Evolutionary conservation across 495 filamentous ascomycete genomes (phyloP).

Genomic region (Cryomyces antarcticus): DNA sequence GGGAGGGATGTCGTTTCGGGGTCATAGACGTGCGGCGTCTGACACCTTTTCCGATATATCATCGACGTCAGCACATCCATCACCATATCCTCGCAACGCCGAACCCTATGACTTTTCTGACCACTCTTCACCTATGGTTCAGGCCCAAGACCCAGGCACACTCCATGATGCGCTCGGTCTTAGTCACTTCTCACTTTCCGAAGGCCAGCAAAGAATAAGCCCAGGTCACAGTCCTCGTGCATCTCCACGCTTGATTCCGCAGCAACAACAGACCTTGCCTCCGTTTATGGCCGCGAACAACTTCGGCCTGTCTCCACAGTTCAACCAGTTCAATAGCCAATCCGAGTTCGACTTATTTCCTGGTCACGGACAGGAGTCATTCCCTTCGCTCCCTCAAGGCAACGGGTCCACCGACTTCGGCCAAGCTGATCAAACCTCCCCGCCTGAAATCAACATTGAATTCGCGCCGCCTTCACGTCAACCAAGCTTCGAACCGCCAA

Average conservation of each 20-base stretch:
- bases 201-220: conserved; percentile 45
- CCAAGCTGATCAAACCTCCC: conserved; percentile 55
- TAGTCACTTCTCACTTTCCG: conserved; percentile 64
- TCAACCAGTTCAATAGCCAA: conserved; percentile 26
- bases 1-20: conserved; percentile 49
- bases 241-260: conserved; percentile 63
- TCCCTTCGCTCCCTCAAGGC: conserved; percentile 30
- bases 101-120: conserved; percentile 62
- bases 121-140: conserved; percentile 62
- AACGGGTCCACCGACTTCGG: conserved; percentile 33
- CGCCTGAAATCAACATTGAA: conserved; percentile 83
- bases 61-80: conserved; percentile 51
- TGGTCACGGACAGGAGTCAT: conserved; percentile 28
- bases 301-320: conserved; percentile 29
- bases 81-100: conserved; percentile 57
- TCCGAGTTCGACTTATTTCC: conserved; percentile 35
- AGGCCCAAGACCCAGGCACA: conserved; percentile 46
- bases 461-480: conserved; percentile 57
- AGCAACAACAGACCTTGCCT: conserved; percentile 25
- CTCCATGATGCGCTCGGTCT: conserved; percentile 65
- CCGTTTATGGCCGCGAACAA: conserved; percentile 14
- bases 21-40: conserved; percentile 65
- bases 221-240: conserved; percentile 71
- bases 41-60: conserved; percentile 70
- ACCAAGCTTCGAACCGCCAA: conserved; percentile 49